Evolutionary conservation across 2,329 filamentous ascomycete species (phyloP).

Genomic region (Ciborinia camelliae): DNA sequence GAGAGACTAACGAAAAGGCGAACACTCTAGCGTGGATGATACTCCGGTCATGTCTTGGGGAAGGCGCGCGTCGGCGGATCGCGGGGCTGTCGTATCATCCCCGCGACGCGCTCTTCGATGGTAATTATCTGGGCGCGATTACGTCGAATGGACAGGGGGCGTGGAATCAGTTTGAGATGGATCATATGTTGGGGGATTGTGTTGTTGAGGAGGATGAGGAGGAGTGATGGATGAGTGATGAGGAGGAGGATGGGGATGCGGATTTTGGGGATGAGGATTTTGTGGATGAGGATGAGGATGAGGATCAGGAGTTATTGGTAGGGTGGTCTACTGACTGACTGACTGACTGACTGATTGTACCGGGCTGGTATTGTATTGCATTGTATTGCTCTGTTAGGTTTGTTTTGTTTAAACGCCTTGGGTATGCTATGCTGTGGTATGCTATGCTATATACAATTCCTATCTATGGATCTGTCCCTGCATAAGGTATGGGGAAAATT

Average conservation of each 20-base stretch:
- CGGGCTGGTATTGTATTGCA: too few species aligned
- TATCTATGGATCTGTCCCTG: not conserved
- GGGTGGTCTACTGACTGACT: too few species aligned
- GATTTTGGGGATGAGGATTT: too few species aligned
- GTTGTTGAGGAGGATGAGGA: too few species aligned
- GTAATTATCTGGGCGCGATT: slow-evolving; percentile 36
- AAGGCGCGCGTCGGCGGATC: slow-evolving; percentile 31
- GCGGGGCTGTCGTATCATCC: slow-evolving; percentile 31
- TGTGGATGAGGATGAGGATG: too few species aligned
- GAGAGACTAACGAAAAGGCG: not conserved
- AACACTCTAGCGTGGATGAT: slow-evolving; percentile 36
- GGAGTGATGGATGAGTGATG: too few species aligned
- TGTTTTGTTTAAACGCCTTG: slow-evolving; percentile 19
- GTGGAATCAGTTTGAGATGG: slow-evolving; percentile 39
- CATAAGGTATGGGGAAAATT: too few species aligned
- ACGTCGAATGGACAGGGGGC: slow-evolving; percentile 36
- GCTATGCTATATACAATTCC: not conserved
- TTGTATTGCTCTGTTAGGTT: too few species aligned
- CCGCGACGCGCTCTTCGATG: slow-evolving; percentile 34
- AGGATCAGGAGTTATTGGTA: too few species aligned
- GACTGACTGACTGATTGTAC: too few species aligned
- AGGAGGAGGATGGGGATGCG: too few species aligned
- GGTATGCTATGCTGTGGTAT: slow-evolving; percentile 7
- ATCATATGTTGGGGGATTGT: slow-evolving; percentile 37
- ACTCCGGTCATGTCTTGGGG: slow-evolving; percentile 38